phyloP scores from a whole-genome alignment of 768 basidiomycete species.

The Naganishia vaughanmartiniae region DNA sequence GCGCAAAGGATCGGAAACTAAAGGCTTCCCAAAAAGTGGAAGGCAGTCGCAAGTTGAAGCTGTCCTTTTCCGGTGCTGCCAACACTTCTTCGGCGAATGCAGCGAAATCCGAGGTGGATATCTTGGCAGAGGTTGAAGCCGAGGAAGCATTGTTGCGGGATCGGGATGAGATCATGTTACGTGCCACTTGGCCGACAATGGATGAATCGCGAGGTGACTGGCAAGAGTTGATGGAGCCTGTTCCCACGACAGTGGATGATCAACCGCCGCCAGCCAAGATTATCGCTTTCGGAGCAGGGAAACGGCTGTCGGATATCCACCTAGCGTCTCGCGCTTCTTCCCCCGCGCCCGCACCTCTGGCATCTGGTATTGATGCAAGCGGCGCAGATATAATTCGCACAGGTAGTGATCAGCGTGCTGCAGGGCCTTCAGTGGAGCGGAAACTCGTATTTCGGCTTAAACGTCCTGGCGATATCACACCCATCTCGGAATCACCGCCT shows the following conservation, averaged over 20 bases:
- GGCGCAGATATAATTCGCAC: not conserved
- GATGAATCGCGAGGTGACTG: conserved; percentile 26
- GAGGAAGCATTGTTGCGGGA: conserved; percentile 18
- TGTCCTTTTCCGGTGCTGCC: conserved; percentile 5
- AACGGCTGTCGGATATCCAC: conserved; percentile 16
- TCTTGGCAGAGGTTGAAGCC: conserved; percentile 5
- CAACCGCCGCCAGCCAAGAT: not conserved
- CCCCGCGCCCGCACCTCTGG: too few species aligned
- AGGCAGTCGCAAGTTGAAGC: conserved; percentile 17
- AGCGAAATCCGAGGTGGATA: conserved; percentile 4
- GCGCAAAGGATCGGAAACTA: conserved; percentile 10
- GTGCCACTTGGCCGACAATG: conserved; percentile 27
- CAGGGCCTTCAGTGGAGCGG: not conserved
- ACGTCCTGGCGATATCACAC: conserved; percentile 1
- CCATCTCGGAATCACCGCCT: conserved; percentile 5
- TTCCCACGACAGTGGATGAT: not conserved
- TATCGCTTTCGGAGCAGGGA: not conserved
- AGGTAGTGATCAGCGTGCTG: not conserved
- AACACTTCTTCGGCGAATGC: not conserved
- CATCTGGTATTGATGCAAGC: not conserved
- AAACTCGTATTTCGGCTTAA: conserved; percentile 1
- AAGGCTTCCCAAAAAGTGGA: conserved; percentile 13
- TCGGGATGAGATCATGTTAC: conserved; percentile 27
- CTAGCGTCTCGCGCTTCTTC: not conserved
- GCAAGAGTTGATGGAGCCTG: conserved; percentile 16